Percentiles rank a stretch among this genome's conserved stretches.
Conservation (phyloP, 2,329 filamentous ascomycete species). For the Dryadomyces sulphureus region DNA sequence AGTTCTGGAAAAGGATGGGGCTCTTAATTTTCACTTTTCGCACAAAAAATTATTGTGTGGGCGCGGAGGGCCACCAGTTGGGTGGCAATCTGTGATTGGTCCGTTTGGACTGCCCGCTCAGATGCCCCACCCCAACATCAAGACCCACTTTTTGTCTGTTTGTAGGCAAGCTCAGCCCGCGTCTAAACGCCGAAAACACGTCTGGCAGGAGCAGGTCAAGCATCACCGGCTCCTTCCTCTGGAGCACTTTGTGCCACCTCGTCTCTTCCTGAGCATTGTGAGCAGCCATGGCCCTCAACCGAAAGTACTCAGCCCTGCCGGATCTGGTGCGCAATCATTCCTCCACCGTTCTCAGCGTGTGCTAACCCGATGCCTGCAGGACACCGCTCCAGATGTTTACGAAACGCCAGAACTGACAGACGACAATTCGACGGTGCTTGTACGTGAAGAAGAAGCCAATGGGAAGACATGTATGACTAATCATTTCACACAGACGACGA, state of each 20-base stretch:
- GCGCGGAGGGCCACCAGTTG: background rate
- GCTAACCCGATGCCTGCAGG: slow-evolving; percentile 33
- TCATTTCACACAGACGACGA: slow-evolving; percentile 29
- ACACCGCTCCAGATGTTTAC: slow-evolving; percentile 88
- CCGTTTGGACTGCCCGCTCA: background rate
- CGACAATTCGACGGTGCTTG: slow-evolving; percentile 72
- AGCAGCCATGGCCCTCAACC: slow-evolving; percentile 53
- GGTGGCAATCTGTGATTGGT: slow-evolving; percentile 1
- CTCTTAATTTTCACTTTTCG: slow-evolving; percentile 2
- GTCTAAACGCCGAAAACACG: background rate
- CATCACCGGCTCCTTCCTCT: background rate
- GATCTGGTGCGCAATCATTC: slow-evolving; percentile 44
- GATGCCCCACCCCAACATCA: background rate
- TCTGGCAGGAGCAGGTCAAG: background rate
- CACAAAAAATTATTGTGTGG: slow-evolving; percentile 5
- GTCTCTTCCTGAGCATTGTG: background rate
- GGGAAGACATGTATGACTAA: background rate
- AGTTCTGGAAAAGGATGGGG: background rate
- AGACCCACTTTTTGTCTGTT: background rate
- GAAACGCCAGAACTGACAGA: slow-evolving; percentile 89
- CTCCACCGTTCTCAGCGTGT: slow-evolving; percentile 3
- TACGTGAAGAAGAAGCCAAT: slow-evolving; percentile 26
- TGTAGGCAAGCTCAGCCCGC: background rate
- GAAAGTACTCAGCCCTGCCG: slow-evolving; percentile 70
- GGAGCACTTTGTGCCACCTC: background rate